A percentile compares a stretch with the other conserved stretches of the same genome.
Evolutionary conservation across 1,139 yeast genomes (phyloP).

Genomic region (Saccharomycopsis crataegensis): DNA sequence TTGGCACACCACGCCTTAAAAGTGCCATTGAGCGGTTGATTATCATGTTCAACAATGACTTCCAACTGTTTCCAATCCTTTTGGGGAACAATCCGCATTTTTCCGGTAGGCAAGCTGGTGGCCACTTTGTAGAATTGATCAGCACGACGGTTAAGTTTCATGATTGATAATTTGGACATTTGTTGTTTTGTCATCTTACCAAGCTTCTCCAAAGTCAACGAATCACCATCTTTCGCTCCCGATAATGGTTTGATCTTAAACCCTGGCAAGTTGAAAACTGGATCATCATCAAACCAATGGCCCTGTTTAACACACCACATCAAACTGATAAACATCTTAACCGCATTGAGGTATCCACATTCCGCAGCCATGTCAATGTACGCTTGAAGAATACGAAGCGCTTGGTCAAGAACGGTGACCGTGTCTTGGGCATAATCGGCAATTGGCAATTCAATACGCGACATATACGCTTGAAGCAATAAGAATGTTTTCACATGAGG

Average conservation of each 20-base stretch:
- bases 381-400: conserved; percentile 89
- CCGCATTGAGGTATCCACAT: conserved; percentile 60
- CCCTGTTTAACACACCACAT: conserved; percentile 91
- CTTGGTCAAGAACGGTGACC: conserved; percentile 85
- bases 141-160: conserved; percentile 20
- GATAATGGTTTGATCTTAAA: conserved; percentile 31
- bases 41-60: conserved; percentile 47
- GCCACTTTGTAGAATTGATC: conserved; percentile 37
- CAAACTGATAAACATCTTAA: conserved; percentile 50
- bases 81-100: conserved; percentile 24
- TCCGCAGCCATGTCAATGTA: conserved; percentile 87
- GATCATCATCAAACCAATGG: conserved; percentile 76
- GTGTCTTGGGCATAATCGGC: conserved; percentile 96
- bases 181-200: conserved; percentile 26
- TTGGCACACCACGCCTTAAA: conserved; percentile 68
- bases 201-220: conserved; percentile 26
- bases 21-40: conserved; percentile 46
- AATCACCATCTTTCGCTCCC: conserved; percentile 22
- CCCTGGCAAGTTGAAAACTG: conserved; percentile 69
- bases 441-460: conserved; percentile 79
- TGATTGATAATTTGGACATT: conserved; percentile 18
- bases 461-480: conserved; percentile 79
- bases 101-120: conserved; percentile 42
- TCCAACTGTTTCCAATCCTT: conserved; percentile 29
- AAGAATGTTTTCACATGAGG: conserved; percentile 91